Base-by-base conservation (phyloP, 352 stramenopile genomes). In the Plasmopara halstedii region DNA sequence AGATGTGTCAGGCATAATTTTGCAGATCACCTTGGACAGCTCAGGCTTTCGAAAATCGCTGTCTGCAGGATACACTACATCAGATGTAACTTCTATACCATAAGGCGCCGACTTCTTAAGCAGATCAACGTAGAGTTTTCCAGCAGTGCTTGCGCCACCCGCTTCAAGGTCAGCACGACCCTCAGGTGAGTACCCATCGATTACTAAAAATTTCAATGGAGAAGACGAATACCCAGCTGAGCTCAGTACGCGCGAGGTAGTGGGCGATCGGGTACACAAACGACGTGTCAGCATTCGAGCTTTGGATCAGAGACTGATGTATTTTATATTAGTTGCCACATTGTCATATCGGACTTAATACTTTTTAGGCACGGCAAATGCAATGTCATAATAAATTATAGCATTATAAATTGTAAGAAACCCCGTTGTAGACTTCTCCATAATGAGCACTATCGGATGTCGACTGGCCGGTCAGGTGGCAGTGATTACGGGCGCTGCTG, bases 401-500 rank as follows among this genome's bases (percentile, higher is more conserved):
- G n/a, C n/a, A n/a, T n/a, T n/a, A n/a, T n/a, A n/a, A n/a, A n/a
- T n/a, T n/a, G n/a, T n/a, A n/a, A n/a, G n/a, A n/a, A n/a, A n/a
- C n/a, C n/a, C n/a, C n/a, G n/a, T n/a, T n/a, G n/a, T n/a, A 39
- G 3, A 11, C 26, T 20, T 20, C 29, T 42, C n/a, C n/a, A 49
- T 0, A 19, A 83, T 81, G 68, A 83, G 60, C 53, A 66, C 68
- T 14, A 49, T 83, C 29, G 70, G 71, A 46, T 73, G 56, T 50
- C 70, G 78, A 45, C 53, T 92, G 15, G 65, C 65, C 1, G 74
- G 75, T 44, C 74, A 87, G 62, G 80, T 93, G 50, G 79, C 77
- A 34, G 73, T 93, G 22, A 81, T 93, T 56, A 93, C 82, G 15
- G 82, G 82, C 43, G 79, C 79, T n/a, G 82, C 66, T 13, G 79